A percentile compares a stretch with the other conserved stretches of the same genome.
These are phyloP conservation scores for Boletus tomentosulus DNA, from an alignment of 768 basidiomycete genomes.

Conservation along the genomic window DNA sequence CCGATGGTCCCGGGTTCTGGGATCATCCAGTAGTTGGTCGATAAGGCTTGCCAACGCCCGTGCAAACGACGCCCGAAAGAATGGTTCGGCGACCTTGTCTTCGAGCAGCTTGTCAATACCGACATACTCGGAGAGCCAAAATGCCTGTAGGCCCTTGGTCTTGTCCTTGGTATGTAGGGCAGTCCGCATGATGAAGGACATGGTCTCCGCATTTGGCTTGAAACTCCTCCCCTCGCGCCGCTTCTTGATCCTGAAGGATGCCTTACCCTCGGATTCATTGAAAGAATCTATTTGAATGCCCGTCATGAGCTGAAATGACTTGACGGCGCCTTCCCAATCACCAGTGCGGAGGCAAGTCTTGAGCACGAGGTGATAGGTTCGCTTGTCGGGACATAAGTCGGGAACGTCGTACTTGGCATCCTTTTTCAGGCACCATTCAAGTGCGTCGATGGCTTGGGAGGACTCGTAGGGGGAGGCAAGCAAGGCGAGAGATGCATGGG, in stretches of 20 bases:
- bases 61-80: conserved; percentile 48
- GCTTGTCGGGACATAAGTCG: conserved; percentile 30
- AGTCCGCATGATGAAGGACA: conserved; percentile 54
- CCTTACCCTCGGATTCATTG: conserved; percentile 30
- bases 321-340: conserved; percentile 59
- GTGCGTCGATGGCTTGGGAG: conserved; percentile 48
- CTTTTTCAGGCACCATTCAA: conserved; percentile 68
- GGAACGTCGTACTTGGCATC: conserved; percentile 46
- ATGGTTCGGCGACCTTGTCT: conserved; percentile 21
- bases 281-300: conserved; percentile 57
- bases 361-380: conserved; percentile 60
- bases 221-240: conserved; percentile 43
- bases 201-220: conserved; percentile 46
- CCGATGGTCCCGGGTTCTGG: conserved; percentile 13
- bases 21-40: conserved; percentile 29
- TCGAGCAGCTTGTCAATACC: conserved; percentile 37
- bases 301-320: conserved; percentile 68
- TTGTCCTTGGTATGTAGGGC: conserved; percentile 50
- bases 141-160: conserved; percentile 52
- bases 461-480: conserved; percentile 38
- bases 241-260: conserved; percentile 39
- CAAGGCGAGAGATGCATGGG: conserved; percentile 41
- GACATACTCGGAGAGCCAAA: conserved; percentile 54
- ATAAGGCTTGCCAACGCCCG: conserved; percentile 41
- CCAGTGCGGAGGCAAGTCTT: conserved; percentile 56